Evolutionary conservation across 805 yeast genomes (phyloP), one percentile per base, ranked within the genome.

Genomic region (Scheffersomyces amazonensis): DNA sequence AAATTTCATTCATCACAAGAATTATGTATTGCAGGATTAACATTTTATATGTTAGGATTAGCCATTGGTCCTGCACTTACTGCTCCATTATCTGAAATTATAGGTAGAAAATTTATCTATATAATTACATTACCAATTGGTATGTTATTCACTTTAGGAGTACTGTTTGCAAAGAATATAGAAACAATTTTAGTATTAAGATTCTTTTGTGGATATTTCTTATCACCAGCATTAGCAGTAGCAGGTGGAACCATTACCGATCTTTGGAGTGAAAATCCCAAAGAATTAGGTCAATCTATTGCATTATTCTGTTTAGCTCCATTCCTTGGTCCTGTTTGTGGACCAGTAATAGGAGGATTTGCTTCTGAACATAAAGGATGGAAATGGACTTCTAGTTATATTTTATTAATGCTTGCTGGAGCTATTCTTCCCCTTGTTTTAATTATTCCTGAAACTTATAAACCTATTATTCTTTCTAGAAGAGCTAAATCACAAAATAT

Each of bases 171-270:
- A 1, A 61, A 69, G 25, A 78, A 83, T 47, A 80, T 85, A 47
- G 68, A 78, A 41, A 67, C 75, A 9, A 69, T 85, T 20, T 62
- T 87, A 34, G 81, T 88, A 4, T 66, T 86, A 32, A 65, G 96
- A 49, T 84, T 85, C 53, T 76, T 88, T 50, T 69, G 83, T 16
- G 95, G 95, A 1, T 70, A 82, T 20, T 73, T 82, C 34, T 87
- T 93, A 1, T 80, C 90, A 1, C 95, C 93, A 2, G 88, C 90
- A 2, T 70, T 88, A 63, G 82, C 95, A 8, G 78, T 86, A 47
- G 91, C 88, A 10, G 88, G 90, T 37, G 96, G 96, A 46, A 81
- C 93, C 4, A 78, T 88, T 44, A 66, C 81, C 38, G 96, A 88
- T 62, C 61, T 87, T 34, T 88, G 90, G 81, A 74, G 70, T 16